phyloP scores from a whole-genome alignment of 2,329 filamentous ascomycete species.

The Albophoma yamanashiensis region DNA sequence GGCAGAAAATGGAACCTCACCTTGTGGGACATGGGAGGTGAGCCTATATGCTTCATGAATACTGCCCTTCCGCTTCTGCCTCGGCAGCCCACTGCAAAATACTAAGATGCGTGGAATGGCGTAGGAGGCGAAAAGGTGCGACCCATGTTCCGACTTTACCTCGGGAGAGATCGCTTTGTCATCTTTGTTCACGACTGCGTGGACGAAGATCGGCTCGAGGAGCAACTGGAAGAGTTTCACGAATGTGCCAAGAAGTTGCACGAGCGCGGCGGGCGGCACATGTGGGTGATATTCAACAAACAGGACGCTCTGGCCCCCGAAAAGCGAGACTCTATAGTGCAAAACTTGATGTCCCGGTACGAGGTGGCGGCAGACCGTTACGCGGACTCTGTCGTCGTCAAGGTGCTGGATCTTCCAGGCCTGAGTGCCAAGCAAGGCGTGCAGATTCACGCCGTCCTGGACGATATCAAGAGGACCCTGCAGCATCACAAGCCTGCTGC shows the following conservation, averaged over 20 bases:
- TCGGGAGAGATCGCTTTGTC: slow-evolving; percentile 12
- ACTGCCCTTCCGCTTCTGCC: background rate
- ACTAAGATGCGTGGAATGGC: background rate
- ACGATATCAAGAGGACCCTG: background rate
- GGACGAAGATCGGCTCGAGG: slow-evolving; percentile 11
- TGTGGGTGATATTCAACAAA: slow-evolving; percentile 21
- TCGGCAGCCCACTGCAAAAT: background rate
- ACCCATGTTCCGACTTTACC: slow-evolving; percentile 15
- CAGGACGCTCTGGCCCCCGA: slow-evolving; percentile 15
- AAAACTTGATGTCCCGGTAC: slow-evolving; percentile 1
- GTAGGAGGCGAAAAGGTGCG: slow-evolving; percentile 17
- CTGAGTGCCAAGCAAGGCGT: slow-evolving; percentile 12
- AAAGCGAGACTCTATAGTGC: slow-evolving; percentile 7
- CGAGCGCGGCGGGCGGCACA: slow-evolving; percentile 9
- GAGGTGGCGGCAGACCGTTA: slow-evolving; percentile 8
- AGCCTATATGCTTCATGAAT: background rate
- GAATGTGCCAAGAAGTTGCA: slow-evolving; percentile 8
- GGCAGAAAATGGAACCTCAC: slow-evolving; percentile 9
- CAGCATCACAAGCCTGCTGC: background rate
- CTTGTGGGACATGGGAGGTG: slow-evolving; percentile 19
- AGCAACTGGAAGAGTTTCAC: slow-evolving; percentile 16
- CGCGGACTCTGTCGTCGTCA: slow-evolving; percentile 3
- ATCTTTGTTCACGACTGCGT: slow-evolving; percentile 18
- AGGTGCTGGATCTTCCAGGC: slow-evolving; percentile 12
- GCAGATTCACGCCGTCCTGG: slow-evolving; percentile 5